Evolutionary conservation across 768 basidiomycete species (phyloP).

Genomic region (Phlebiopsis gigantea): DNA sequence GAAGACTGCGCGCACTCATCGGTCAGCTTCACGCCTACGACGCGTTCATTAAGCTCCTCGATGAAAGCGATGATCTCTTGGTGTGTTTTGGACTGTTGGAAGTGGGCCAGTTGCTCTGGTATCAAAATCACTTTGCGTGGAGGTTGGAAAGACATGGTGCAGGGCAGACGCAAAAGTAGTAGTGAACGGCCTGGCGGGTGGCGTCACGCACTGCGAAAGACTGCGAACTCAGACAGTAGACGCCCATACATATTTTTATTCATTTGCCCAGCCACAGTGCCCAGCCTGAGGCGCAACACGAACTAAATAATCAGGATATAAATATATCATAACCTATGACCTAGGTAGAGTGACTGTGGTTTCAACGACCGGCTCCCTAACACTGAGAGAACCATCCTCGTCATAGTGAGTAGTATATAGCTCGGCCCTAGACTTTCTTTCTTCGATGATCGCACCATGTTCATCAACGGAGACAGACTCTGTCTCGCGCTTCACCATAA

Average conservation of each 20-base stretch:
- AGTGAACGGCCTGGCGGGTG: too few relatives aligned
- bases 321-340: background rate
- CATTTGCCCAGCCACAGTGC: too few relatives aligned
- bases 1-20: conserved; percentile 53
- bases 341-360: background rate
- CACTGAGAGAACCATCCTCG: background rate
- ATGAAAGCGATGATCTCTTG: conserved; percentile 64
- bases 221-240: too few relatives aligned
- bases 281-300: too few relatives aligned
- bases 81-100: conserved; percentile 71
- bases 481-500: background rate
- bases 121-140: conserved; percentile 75
- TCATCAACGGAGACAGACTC: background rate
- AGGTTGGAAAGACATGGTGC: conserved; percentile 1
- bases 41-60: conserved; percentile 66
- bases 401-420: too few relatives aligned
- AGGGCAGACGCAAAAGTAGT: too few relatives aligned
- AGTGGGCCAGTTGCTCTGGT: conserved; percentile 73
- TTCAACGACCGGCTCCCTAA: background rate
- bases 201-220: too few relatives aligned
- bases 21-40: conserved; percentile 71
- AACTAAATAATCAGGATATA: background rate
- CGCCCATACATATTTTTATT: too few relatives aligned
- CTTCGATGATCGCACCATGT: background rate
- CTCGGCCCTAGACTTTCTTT: background rate